Percentiles rank a stretch among this genome's conserved stretches.
These are phyloP conservation scores for Lotmaria passim DNA, from an alignment of 208 protist genomes.

Conservation along the genomic window DNA sequence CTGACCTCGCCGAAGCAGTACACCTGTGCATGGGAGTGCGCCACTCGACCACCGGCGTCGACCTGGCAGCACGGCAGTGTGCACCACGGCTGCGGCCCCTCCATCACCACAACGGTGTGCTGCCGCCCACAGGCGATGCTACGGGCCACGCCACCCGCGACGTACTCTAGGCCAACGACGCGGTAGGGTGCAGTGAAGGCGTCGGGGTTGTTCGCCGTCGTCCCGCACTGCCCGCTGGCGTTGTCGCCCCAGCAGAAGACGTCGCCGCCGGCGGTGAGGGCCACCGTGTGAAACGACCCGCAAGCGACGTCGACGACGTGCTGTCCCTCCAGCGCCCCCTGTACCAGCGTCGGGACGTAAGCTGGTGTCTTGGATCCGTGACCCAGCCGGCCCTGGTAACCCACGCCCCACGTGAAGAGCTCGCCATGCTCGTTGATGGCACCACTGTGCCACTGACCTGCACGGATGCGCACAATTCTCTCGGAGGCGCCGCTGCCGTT, in stretches of 20 bases:
- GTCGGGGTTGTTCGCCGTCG: constrained; percentile 44
- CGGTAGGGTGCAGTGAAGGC: constrained; percentile 71
- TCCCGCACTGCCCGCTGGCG: constrained; percentile 74
- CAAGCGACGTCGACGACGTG: constrained; percentile 77
- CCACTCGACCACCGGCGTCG: constrained; percentile 34
- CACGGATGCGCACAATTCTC: constrained; percentile 68
- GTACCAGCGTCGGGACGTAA: constrained; percentile 69
- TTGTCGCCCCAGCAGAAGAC: constrained; percentile 93
- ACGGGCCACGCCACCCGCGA: constrained; percentile 71
- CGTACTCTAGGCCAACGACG: constrained; percentile 79
- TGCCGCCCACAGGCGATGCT: constrained; percentile 85
- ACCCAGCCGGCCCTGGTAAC: constrained; percentile 84
- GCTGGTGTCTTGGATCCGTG: constrained; percentile 71
- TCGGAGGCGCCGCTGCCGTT: not conserved
- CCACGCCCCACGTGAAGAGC: constrained; percentile 91
- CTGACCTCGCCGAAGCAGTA: constrained; percentile 74
- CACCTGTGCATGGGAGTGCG: constrained; percentile 62
- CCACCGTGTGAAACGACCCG: constrained; percentile 87
- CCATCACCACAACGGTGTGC: constrained; percentile 86
- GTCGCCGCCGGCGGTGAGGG: constrained; percentile 58
- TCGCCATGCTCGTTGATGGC: constrained; percentile 78
- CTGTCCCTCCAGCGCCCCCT: constrained; percentile 62
- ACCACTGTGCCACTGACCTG: constrained; percentile 88
- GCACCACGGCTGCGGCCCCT: constrained; percentile 78
- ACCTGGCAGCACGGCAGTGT: constrained; percentile 60